Evolutionary conservation across 768 basidiomycete species (phyloP).

Genomic region (Bullera alba): DNA sequence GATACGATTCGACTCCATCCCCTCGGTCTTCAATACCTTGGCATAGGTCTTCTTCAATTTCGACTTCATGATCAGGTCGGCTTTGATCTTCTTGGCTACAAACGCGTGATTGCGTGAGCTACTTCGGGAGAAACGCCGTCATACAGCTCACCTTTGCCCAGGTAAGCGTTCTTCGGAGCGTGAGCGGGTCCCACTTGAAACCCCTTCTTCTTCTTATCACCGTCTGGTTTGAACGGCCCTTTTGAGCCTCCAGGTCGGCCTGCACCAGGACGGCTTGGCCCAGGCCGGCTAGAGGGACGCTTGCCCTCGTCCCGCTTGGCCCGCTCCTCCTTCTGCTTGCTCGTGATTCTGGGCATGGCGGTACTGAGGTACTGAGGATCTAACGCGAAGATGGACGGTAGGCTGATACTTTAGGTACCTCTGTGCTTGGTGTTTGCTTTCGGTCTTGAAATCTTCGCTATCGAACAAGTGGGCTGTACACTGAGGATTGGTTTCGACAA

Average conservation of each 20-base stretch:
- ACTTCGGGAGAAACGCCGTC: no score
- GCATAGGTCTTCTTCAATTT: conserved; percentile 51
- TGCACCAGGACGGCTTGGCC: no score
- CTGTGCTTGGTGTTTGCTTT: no score
- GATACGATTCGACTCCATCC: conserved; percentile 67
- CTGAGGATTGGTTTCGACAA: no score
- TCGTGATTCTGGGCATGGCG: conserved; percentile 29
- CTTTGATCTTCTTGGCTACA: conserved; percentile 45
- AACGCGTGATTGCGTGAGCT: not conserved
- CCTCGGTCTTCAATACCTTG: conserved; percentile 69
- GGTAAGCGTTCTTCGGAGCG: conserved; percentile 45
- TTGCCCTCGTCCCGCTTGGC: no score
- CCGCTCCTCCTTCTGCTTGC: conserved; percentile 28
- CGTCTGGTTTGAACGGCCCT: conserved; percentile 4
- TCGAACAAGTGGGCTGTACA: no score
- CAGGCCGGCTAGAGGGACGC: no score
- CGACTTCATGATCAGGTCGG: conserved; percentile 40
- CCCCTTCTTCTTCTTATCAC: conserved; percentile 14
- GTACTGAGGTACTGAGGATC: no score
- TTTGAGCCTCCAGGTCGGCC: conserved; percentile 9
- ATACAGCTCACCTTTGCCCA: conserved; percentile 45
- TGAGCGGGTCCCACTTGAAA: conserved; percentile 44
- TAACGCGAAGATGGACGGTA: no score
- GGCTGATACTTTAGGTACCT: no score
- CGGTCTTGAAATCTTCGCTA: no score